Conservation (phyloP, 345 rosid genomes). For the Populus alba region DNA sequence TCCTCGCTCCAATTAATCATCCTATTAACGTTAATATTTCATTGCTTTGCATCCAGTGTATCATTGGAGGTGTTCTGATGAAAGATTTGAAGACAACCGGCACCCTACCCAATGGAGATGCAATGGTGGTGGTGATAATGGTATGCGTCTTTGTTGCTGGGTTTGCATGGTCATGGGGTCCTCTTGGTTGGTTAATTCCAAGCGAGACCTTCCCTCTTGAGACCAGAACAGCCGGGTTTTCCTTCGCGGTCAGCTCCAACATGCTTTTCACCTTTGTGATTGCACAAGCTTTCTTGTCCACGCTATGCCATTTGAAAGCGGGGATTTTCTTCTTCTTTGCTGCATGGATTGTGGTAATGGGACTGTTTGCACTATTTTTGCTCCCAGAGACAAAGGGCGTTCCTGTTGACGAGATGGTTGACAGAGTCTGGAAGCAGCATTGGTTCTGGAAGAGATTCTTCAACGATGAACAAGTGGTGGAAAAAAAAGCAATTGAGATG, state of each 20-base stretch:
- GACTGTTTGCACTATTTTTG: conserved; percentile 20
- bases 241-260: conserved; percentile 52
- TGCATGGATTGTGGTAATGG: conserved; percentile 38
- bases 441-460: conserved; percentile 56
- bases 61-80: conserved; percentile 36
- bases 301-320: conserved; percentile 47
- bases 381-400: conserved; percentile 69
- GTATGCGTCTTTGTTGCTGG: conserved; percentile 47
- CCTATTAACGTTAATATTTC: not conserved
- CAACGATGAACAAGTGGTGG: not conserved
- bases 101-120: conserved; percentile 16
- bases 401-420: conserved; percentile 56
- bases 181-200: conserved; percentile 61
- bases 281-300: conserved; percentile 56
- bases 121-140: conserved; percentile 33
- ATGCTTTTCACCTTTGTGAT: conserved; percentile 57
- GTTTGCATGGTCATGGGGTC: conserved; percentile 84
- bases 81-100: conserved; percentile 19
- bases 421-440: conserved; percentile 58
- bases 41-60: conserved; percentile 7
- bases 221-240: conserved; percentile 52
- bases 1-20: not conserved
- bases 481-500: too few relatives aligned
- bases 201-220: conserved; percentile 63
- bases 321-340: conserved; percentile 60